A percentile compares a stretch with the other conserved stretches of the same genome.
Evolutionary conservation across 306 rosid species (phyloP).

Genomic region (Chamaecrista fasciculata): DNA sequence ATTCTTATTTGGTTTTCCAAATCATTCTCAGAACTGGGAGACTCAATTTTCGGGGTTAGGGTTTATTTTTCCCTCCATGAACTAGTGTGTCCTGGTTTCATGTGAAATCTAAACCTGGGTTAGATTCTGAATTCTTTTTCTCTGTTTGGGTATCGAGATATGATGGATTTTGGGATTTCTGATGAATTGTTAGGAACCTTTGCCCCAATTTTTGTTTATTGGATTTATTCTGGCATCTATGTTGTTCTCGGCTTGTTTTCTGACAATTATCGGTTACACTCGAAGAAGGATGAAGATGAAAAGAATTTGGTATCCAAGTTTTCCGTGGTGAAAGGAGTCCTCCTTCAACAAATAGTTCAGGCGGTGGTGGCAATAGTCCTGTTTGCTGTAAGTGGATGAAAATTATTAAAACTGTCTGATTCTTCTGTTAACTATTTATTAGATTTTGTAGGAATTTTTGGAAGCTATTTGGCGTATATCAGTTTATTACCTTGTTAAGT

Average conservation of each 20-base stretch:
- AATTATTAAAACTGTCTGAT: neutral
- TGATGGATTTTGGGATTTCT: constrained; percentile 75
- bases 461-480: neutral
- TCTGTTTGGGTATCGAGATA: neutral
- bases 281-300: constrained; percentile 79
- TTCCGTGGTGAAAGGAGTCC: constrained; percentile 82
- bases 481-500: neutral
- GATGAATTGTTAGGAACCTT: constrained; percentile 89
- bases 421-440: neutral
- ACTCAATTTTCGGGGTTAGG: neutral
- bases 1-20: neutral
- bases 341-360: constrained; percentile 78
- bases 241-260: constrained; percentile 54
- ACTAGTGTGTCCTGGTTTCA: neutral
- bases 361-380: constrained; percentile 78
- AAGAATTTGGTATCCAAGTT: constrained; percentile 84
- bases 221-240: constrained; percentile 85
- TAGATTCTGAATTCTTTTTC: constrained; percentile 16
- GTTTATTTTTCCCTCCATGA: neutral
- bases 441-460: neutral
- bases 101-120: neutral
- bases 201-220: constrained; percentile 75
- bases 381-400: constrained; percentile 53
- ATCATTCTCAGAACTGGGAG: neutral
- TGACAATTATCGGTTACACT: constrained; percentile 72